Evolutionary conservation across 352 stramenopile species (phyloP), one percentile per base, ranked within the genome.

Genomic region (Phytophthora sp.): DNA sequence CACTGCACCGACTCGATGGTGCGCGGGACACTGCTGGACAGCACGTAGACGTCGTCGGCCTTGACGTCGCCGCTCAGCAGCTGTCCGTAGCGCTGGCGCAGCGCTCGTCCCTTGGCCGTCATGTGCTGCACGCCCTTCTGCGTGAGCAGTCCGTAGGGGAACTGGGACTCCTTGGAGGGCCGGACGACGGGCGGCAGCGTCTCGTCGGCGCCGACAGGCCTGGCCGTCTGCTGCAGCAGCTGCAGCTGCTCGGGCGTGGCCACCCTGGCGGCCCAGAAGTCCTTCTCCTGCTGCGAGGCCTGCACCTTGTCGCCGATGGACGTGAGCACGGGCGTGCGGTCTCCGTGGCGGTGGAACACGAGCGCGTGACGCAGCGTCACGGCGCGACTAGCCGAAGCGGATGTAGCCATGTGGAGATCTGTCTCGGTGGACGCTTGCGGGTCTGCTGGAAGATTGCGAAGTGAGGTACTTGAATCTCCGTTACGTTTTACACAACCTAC

Each of bases 1-100:
- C 74, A 87, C 68, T 94, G 86, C 35, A 88, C 83, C 15, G 86
- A 94, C 63, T 91, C 74, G 30, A 94, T 84, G 27, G 78, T 89
- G 51, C 86, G 82, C 5, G 83, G 81, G 1, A 92, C 76, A 58
- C 80, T 89, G 49, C 82, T 92, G 34, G 86, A 92, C 27, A 92
- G 73, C 49, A 94, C 80, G 58, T 86, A 89, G n/a, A 94, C 67
- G 63, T 81, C 54, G 20, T 88, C 67, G 10, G 23, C 6, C 44
- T 74, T 72, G 17, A 70, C 56, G 37, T 78, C 30, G 50, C 48
- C 21, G 35, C 24, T 21, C 35, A 94, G 9, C 17, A 91, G 61
- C 23, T 66, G 35, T 20, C 57, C 69, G 69, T 94, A 94, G 17
- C 61, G 56, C 12, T 74, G 62, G 1, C 69, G 69, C 12, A 94